Conservation (phyloP, 106 monocot species). For the Allium sativum region DNA sequence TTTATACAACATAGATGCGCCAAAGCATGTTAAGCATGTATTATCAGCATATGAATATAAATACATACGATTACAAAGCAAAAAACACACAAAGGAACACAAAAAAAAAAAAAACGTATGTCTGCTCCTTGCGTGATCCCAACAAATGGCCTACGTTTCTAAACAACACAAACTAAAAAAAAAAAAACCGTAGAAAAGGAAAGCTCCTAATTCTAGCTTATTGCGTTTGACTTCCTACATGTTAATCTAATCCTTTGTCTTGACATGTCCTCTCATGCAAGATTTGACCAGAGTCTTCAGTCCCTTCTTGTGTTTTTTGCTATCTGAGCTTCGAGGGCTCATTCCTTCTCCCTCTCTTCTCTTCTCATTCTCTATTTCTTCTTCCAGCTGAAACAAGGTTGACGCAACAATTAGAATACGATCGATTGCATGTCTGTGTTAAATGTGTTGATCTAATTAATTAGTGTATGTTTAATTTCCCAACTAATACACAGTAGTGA, state of each 20-base stretch:
- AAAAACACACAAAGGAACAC: not conserved
- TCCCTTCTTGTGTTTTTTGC: slow-evolving; percentile 11
- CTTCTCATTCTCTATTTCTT: slow-evolving; percentile 10
- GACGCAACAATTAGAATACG: too few species aligned
- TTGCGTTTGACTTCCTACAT: not conserved
- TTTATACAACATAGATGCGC: too few species aligned
- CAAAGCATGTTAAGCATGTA: too few species aligned
- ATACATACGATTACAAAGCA: too few species aligned
- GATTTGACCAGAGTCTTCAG: slow-evolving; percentile 33
- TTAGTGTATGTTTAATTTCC: too few species aligned
- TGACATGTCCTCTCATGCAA: slow-evolving; percentile 20
- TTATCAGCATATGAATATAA: too few species aligned
- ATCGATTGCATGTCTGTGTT: too few species aligned
- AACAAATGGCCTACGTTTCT: too few species aligned
- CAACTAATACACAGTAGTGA: too few species aligned
- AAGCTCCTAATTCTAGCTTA: too few species aligned
- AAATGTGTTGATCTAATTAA: too few species aligned
- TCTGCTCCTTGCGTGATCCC: not conserved
- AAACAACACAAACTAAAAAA: not conserved
- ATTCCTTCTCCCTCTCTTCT: slow-evolving; percentile 15
- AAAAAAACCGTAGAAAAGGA: too few species aligned
- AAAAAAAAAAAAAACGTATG: not conserved
- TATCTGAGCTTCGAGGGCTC: not conserved
- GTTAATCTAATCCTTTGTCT: slow-evolving; percentile 11
- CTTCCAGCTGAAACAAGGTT: slow-evolving; percentile 19